Conservation (phyloP, 306 rosid species). For the Glycyrrhiza uralensis region DNA sequence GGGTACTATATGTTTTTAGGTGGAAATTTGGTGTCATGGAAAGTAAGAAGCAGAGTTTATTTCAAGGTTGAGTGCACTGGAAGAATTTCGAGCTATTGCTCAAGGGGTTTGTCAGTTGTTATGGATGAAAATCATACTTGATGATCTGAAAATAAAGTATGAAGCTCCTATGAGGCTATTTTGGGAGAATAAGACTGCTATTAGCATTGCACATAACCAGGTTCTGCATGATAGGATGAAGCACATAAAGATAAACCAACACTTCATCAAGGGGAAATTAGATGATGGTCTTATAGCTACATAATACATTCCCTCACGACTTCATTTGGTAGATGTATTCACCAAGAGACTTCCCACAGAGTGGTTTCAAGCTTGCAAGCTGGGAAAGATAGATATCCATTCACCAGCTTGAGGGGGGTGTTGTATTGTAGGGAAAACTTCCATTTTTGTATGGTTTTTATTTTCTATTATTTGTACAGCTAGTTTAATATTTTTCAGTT, state of each 20-base stretch:
- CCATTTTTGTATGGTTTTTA: no score
- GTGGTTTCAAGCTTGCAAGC: no score
- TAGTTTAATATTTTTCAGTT: no score
- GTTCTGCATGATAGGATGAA: no score
- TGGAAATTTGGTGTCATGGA: not conserved
- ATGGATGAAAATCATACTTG: not conserved
- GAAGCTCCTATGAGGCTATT: not conserved
- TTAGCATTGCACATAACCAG: no score
- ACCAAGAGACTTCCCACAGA: no score
- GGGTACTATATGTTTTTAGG: not conserved
- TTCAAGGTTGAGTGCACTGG: not conserved
- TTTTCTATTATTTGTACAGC: no score
- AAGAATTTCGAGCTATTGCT: not conserved
- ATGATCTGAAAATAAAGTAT: not conserved
- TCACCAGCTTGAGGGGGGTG: no score
- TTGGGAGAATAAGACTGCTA: not conserved
- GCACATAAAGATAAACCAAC: not conserved
- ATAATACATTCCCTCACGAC: not conserved
- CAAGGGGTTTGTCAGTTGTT: not conserved
- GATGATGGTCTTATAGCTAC: not conserved
- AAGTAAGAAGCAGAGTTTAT: not conserved
- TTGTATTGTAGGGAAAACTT: no score
- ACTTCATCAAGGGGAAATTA: not conserved
- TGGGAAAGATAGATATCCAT: no score
- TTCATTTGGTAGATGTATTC: not conserved